Evolutionary conservation across 2,329 filamentous ascomycete species (phyloP).

Genomic region (Trichoderma lentiforme): DNA sequence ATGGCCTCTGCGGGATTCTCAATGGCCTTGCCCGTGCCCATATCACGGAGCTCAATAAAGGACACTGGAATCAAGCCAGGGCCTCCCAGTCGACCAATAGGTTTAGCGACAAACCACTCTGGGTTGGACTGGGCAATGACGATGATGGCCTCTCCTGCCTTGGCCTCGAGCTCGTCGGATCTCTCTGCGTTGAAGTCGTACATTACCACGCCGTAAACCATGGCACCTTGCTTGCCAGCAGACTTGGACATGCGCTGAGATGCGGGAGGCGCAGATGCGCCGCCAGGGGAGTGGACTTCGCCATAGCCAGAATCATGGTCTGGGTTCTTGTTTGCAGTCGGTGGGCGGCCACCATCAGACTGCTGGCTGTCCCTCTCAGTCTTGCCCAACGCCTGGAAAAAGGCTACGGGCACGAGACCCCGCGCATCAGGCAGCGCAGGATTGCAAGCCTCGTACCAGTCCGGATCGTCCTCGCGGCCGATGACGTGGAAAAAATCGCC

Average conservation of each 20-base stretch:
- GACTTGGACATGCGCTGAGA: slow-evolving; percentile 51
- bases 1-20: slow-evolving; percentile 81
- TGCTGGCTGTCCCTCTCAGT: slow-evolving; percentile 84
- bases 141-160: slow-evolving; percentile 93
- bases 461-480: slow-evolving; percentile 85
- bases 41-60: slow-evolving; percentile 94
- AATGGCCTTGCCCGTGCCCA: slow-evolving; percentile 81
- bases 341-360: slow-evolving; percentile 54
- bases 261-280: slow-evolving; percentile 23
- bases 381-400: slow-evolving; percentile 89
- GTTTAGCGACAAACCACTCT: slow-evolving; percentile 99
- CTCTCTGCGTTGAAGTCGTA: slow-evolving; percentile 95
- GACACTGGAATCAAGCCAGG: slow-evolving; percentile 94
- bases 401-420: slow-evolving; percentile 88
- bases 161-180: slow-evolving; percentile 93
- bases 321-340: slow-evolving; percentile 54
- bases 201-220: slow-evolving; percentile 95
- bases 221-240: slow-evolving; percentile 61
- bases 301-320: slow-evolving; percentile 88
- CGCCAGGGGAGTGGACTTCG: slow-evolving; percentile 25
- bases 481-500: slow-evolving; percentile 99
- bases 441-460: slow-evolving; percentile 99
- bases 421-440: slow-evolving; percentile 81
- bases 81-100: slow-evolving; percentile 94
- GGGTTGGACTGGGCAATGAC: slow-evolving; percentile 98